A percentile compares a stretch with the other conserved stretches of the same genome.
These are phyloP conservation scores for Pneumocystis canis DNA, from an alignment of 1,139 yeast species.

Conservation along the genomic window DNA sequence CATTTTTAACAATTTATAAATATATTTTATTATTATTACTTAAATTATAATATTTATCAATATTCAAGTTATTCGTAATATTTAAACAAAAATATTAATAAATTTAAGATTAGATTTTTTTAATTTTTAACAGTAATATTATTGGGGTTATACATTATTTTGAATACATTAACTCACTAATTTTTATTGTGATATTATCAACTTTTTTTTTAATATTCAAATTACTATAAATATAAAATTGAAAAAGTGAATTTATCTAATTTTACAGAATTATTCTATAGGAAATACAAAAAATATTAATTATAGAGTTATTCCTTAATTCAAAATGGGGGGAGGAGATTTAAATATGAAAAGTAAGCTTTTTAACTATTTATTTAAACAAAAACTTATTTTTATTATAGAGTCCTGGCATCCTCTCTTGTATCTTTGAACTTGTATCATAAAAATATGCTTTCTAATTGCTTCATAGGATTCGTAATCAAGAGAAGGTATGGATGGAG, in stretches of 20 bases:
- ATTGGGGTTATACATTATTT: too few relatives aligned
- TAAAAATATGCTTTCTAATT: constrained; percentile 92
- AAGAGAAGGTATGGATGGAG: constrained; percentile 67
- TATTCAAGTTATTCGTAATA: too few relatives aligned
- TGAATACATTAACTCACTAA: too few relatives aligned
- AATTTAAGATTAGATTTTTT: too few relatives aligned
- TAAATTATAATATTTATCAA: too few relatives aligned
- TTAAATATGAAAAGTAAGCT: constrained; percentile 14
- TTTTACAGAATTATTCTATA: background rate
- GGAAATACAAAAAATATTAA: background rate
- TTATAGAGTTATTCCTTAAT: background rate
- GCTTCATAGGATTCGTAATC: constrained; percentile 52
- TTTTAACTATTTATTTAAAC: background rate
- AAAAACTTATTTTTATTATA: background rate
- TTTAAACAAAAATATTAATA: too few relatives aligned
- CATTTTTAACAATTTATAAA: too few relatives aligned
- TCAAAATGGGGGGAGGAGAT: constrained; percentile 15
- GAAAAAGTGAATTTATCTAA: too few relatives aligned
- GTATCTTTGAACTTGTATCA: constrained; percentile 25
- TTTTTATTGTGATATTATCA: too few relatives aligned
- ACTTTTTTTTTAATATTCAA: background rate
- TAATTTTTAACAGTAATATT: too few relatives aligned
- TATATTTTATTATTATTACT: too few relatives aligned
- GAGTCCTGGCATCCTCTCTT: constrained; percentile 13
- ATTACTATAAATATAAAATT: background rate